A percentile compares a stretch with the other conserved stretches of the same genome.
Conservation (phyloP, 2,329 filamentous ascomycete species). For the Chaetomium globosum region DNA sequence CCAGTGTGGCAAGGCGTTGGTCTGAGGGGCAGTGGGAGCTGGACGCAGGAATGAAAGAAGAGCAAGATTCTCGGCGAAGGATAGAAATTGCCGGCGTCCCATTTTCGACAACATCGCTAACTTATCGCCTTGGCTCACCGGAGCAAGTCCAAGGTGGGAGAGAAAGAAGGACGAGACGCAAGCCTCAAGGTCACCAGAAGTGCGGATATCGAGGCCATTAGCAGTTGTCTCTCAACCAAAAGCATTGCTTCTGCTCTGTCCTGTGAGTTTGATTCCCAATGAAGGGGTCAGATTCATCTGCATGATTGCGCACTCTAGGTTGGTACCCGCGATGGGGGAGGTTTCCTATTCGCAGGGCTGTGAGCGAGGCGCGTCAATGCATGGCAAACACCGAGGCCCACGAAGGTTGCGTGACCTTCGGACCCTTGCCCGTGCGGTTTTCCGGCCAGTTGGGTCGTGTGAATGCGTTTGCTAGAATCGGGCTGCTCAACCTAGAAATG, state of each 20-base stretch:
- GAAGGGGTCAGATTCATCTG: slow-evolving; percentile 7
- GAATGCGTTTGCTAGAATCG: neutral
- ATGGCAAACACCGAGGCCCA: slow-evolving; percentile 29
- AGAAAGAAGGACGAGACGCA: no score
- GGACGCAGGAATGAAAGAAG: slow-evolving; percentile 24
- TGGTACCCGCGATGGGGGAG: neutral
- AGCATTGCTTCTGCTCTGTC: no score
- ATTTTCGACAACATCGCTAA: slow-evolving; percentile 11
- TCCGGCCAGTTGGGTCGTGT: neutral
- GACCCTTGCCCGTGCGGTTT: slow-evolving; percentile 6
- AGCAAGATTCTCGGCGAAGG: slow-evolving; percentile 28
- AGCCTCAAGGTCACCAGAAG: neutral
- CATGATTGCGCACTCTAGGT: slow-evolving; percentile 14
- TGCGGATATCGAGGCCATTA: neutral
- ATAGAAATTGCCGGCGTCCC: neutral
- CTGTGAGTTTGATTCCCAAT: no score
- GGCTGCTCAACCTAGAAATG: slow-evolving; percentile 57
- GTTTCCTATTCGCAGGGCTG: slow-evolving; percentile 24
- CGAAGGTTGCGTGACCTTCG: neutral
- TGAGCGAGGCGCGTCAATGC: neutral
- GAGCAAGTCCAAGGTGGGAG: neutral
- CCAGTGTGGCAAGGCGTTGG: slow-evolving; percentile 11
- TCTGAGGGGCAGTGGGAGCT: slow-evolving; percentile 7
- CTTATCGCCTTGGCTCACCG: neutral
- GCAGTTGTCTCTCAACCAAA: neutral